Base-by-base conservation (phyloP, 306 rosid genomes). In the Cercis canadensis region DNA sequence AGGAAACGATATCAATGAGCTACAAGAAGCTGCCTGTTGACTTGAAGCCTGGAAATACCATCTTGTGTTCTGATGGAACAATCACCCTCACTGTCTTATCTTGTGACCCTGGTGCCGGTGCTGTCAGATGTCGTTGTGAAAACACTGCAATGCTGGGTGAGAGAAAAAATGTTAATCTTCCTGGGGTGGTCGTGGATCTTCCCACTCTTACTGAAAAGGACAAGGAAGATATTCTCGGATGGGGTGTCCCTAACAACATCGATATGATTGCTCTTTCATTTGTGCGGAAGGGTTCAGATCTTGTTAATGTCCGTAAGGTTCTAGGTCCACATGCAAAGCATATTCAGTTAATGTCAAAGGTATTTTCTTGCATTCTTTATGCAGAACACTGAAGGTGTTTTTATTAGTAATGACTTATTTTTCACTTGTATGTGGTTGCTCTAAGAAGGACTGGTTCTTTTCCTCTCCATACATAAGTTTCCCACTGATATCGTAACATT, bases 261-360 rank as follows among this genome's bases (percentile, higher is more conserved):
- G 98, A 92, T 77, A 90, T 92, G 98, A 92, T 92, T 78, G 98
- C 98, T 65, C 97, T 92, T 74, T 92, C 98, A 69, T 92, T 92
- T 82, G 98, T 90, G 33, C 98, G 97, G 41, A 92, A 92, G 80
- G 98, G 98, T 16, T 88, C 97, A 17, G 98, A 90, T 84, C 97
- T 92, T 51, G 97, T 90, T 55, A 86, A 87, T 80, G 98, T 92
- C 40, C 89, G 98, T 15, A 90, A 72, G 90, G 92, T 92, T 84
- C 78, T 90, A 56, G 98, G 97, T 51, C 81, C 88, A 56, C 91
- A 92, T 80, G 85, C 98, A 17, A 90, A 92, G 84, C 16, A 73
- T 77, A 90, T 90, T 69, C 74, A 78, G 83, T 65, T 92, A 81
- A 92, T 92, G 97, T 92, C 98, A 19, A 92, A 92, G 97, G 97